Evolutionary conservation across 768 basidiomycete species (phyloP), one percentile per base, ranked within the genome.

Genomic region (Suillus bovinus): DNA sequence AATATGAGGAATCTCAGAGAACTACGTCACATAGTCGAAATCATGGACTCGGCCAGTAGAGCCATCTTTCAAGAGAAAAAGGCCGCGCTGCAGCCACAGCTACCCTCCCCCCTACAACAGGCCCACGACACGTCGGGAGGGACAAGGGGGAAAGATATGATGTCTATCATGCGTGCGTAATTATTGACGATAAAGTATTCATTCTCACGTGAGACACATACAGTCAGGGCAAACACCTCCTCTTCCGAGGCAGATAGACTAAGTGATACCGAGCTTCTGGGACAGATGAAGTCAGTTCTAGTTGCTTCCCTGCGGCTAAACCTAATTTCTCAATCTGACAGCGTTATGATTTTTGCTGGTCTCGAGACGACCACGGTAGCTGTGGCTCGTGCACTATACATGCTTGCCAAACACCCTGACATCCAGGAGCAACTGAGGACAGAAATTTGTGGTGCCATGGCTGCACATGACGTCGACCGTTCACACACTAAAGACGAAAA

Each of bases 321-420:
- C 5, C 31, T 52, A 7, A 52, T 13, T 33, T 13, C 20, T 52
- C 1, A 36, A 64, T 60, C 5, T 60, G 65, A 29, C 61, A 73
- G 39, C 59, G 68, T n/a, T 67, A 75, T 61, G 78, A 72, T 77
- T 13, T 77, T 80, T 53, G 80, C 80, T 0, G 81, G 75, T 3
- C 77, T 76, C 61, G 81, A 82, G 63, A 82, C 81, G 0, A 82
- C 81, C 0, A 79, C 81, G 11, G 72, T 66, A 20, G 77, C 77
- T 2, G 66, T 82, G 13, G 70, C 76, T 13, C 73, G 77, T 1
- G 74, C 68, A 17, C 57, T 84, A 20, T 67, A 74, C 36, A 66
- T 76, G 20, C 72, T 82, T 4, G 69, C 79, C 3, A 59, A 63
- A 11, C 74, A 78, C 54, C 73, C 72, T 11, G 74, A 80, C 3